phyloP scores from a whole-genome alignment of 208 protist genomes.

The Acanthamoeba lugdunensis region DNA sequence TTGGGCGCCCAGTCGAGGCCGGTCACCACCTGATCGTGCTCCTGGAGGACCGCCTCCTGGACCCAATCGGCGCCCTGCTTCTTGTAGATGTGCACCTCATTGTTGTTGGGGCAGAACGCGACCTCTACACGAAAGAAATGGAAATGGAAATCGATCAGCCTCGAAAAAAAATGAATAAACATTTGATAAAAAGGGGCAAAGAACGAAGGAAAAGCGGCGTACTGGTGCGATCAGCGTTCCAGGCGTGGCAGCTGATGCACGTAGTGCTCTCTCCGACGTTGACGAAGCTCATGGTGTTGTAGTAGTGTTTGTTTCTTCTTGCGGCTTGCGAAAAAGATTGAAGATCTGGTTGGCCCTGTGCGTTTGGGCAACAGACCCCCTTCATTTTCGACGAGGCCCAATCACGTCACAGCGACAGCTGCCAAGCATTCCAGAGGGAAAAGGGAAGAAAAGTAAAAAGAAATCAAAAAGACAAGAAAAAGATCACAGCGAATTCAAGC shows the following conservation, averaged over 20 bases:
- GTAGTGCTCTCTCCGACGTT: conserved; percentile 16
- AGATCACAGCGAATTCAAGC: too few relatives aligned
- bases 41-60: conserved; percentile 62
- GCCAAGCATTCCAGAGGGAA: neutral
- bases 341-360: neutral
- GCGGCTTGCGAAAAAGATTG: neutral
- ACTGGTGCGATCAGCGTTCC: conserved; percentile 88
- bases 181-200: neutral
- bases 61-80: conserved; percentile 78
- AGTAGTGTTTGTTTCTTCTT: too few relatives aligned
- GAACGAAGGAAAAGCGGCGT: neutral
- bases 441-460: neutral
- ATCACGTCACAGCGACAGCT: neutral
- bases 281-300: conserved; percentile 71
- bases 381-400: neutral
- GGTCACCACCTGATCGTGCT: conserved; percentile 91
- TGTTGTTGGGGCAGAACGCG: conserved; percentile 90
- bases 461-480: neutral
- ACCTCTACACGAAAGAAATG: conserved; percentile 76
- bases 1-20: conserved; percentile 91
- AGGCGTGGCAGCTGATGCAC: conserved; percentile 88
- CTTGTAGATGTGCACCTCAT: conserved; percentile 89
- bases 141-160: neutral
- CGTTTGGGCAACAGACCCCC: neutral
- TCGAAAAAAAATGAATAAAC: neutral